phyloP scores from a whole-genome alignment of 164 flowering plant species.

The Litsea cubeba region DNA sequence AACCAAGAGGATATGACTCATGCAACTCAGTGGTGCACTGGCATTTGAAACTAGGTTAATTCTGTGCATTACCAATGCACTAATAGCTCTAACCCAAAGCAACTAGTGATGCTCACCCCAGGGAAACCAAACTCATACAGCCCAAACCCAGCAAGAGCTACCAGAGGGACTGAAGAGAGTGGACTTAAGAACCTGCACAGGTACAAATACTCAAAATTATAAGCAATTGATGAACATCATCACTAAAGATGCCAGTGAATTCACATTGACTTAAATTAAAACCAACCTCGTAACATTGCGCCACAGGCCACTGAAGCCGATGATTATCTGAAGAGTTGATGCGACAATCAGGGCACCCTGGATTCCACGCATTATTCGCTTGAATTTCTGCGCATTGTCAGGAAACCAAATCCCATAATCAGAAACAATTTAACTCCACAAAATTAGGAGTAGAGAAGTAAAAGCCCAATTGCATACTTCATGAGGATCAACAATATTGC shows the following conservation, averaged over 20 bases:
- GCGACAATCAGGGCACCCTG: conserved; percentile 93
- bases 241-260: background rate
- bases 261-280: background rate
- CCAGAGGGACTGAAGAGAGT: conserved; percentile 78
- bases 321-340: conserved; percentile 74
- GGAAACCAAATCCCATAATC: conserved; percentile 1
- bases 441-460: background rate
- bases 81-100: background rate
- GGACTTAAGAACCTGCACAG: conserved; percentile 75
- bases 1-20: no score
- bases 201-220: background rate
- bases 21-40: no score
- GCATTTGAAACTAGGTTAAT: no score
- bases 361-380: conserved; percentile 72
- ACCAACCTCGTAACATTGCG: conserved; percentile 75
- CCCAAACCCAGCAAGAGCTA: conserved; percentile 80
- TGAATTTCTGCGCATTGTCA: conserved; percentile 56
- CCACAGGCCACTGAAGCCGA: conserved; percentile 98
- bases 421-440: background rate
- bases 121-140: conserved; percentile 87
- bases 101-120: conserved; percentile 42
- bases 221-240: background rate
- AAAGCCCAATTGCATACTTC: conserved; percentile 38
- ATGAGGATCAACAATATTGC: conserved; percentile 51
- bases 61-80: no score